Percentiles rank a stretch among this genome's conserved stretches.
Evolutionary conservation across 192 early-diverging fungal genomes (phyloP).

Genomic region (Helicostylum pulchrum): DNA sequence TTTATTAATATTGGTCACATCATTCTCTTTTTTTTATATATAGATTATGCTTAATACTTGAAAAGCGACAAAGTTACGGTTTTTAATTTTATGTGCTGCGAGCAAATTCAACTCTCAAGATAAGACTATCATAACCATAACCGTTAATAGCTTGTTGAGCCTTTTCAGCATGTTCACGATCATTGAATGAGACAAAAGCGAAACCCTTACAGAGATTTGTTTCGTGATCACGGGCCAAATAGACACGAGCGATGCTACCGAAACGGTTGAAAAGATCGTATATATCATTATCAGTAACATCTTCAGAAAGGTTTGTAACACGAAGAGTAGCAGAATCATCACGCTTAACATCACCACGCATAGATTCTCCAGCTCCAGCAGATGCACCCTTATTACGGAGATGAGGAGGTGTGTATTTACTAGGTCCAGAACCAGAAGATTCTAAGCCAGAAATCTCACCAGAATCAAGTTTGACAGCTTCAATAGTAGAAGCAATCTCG

Average conservation of each 20-base stretch:
- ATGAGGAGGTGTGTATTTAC: slow-evolving; percentile 86
- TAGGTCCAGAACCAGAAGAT: slow-evolving; percentile 19
- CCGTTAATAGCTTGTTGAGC: slow-evolving; percentile 88
- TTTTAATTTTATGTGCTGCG: slow-evolving; percentile 28
- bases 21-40: no score
- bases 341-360: slow-evolving; percentile 51
- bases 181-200: slow-evolving; percentile 89
- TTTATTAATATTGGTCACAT: no score
- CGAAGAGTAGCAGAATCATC: slow-evolving; percentile 76
- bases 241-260: slow-evolving; percentile 79
- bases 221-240: slow-evolving; percentile 81
- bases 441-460: background rate
- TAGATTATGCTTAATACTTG: no score
- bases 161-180: slow-evolving; percentile 76
- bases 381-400: slow-evolving; percentile 63
- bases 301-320: slow-evolving; percentile 96
- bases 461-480: slow-evolving; percentile 44
- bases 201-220: slow-evolving; percentile 90
- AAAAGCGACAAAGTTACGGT: no score
- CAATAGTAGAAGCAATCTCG: slow-evolving; percentile 51
- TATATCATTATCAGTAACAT: slow-evolving; percentile 85
- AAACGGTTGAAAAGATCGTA: slow-evolving; percentile 85
- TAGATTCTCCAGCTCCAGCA: slow-evolving; percentile 39
- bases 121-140: slow-evolving; percentile 94
- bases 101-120: slow-evolving; percentile 80